Evolutionary conservation across 2,329 filamentous ascomycete species (phyloP).

Genomic region (Elsinoe perseae): DNA sequence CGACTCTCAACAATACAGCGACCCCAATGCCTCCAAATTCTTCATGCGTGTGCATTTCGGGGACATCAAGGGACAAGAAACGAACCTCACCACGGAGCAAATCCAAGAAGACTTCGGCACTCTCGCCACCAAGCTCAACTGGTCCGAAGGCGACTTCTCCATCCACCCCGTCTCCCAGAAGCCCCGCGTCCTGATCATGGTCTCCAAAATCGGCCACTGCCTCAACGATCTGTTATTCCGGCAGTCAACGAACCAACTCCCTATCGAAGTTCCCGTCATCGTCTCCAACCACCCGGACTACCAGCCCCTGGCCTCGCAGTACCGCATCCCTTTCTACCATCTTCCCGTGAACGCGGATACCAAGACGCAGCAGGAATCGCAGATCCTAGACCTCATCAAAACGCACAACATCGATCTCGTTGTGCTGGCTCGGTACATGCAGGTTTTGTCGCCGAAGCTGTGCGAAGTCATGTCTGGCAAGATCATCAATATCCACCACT

Average conservation of each 20-base stretch:
- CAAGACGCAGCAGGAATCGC: conserved; percentile 63
- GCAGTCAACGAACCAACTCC: conserved; percentile 63
- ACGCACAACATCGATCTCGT: conserved; percentile 67
- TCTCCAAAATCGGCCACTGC: conserved; percentile 81
- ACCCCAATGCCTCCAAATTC: conserved; percentile 65
- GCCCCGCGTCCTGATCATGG: conserved; percentile 76
- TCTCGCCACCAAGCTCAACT: conserved; percentile 53
- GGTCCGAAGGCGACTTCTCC: conserved; percentile 56
- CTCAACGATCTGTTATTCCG: conserved; percentile 78
- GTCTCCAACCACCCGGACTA: conserved; percentile 78
- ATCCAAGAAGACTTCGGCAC: conserved; percentile 51
- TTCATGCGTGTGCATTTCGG: conserved; percentile 86
- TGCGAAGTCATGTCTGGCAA: conserved; percentile 73
- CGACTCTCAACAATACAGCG: conserved; percentile 77
- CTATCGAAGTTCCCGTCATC: conserved; percentile 67
- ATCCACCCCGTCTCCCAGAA: conserved; percentile 61
- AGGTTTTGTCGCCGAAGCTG: conserved; percentile 66
- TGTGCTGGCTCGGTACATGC: conserved; percentile 80
- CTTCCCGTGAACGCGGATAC: conserved; percentile 72
- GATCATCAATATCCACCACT: conserved; percentile 91
- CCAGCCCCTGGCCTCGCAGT: conserved; percentile 58
- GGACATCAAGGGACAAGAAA: conserved; percentile 39
- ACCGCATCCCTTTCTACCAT: conserved; percentile 72
- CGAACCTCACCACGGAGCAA: conserved; percentile 41
- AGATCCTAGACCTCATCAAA: conserved; percentile 62